These are phyloP conservation scores for Colletotrichum camelliae DNA, from an alignment of 2,329 filamentous ascomycete genomes.

Conservation along the genomic window DNA sequence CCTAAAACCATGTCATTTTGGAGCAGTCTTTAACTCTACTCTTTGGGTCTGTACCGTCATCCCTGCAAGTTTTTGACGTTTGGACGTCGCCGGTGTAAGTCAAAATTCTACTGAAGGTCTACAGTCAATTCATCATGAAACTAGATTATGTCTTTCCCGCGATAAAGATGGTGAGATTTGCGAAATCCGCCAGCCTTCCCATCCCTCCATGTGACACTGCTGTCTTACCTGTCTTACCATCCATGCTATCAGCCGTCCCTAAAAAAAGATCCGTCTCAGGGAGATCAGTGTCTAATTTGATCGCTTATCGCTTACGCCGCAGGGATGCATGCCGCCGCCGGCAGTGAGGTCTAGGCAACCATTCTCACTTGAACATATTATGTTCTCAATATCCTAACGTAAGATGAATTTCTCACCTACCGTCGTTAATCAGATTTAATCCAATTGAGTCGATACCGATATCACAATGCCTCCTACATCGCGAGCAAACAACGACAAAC, in stretches of 20 bases:
- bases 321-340: neutral
- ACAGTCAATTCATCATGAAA: neutral
- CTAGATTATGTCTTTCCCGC: neutral
- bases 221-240: neutral
- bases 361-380: neutral
- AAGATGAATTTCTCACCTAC: neutral
- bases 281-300: neutral
- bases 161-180: neutral
- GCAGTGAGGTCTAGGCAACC: neutral
- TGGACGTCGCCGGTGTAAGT: neutral
- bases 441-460: neutral
- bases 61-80: neutral
- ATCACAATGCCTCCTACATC: neutral
- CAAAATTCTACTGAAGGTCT: neutral
- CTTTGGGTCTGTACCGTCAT: neutral
- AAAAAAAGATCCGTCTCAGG: neutral
- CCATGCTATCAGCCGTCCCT: neutral
- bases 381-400: neutral
- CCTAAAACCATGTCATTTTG: neutral
- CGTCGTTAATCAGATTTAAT: neutral
- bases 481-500: neutral
- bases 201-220: neutral
- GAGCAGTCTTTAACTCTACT: neutral
- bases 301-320: neutral
- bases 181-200: neutral